These are phyloP conservation scores for Geranium rotundifolium DNA, from an alignment of 345 rosid genomes.

Conservation along the genomic window DNA sequence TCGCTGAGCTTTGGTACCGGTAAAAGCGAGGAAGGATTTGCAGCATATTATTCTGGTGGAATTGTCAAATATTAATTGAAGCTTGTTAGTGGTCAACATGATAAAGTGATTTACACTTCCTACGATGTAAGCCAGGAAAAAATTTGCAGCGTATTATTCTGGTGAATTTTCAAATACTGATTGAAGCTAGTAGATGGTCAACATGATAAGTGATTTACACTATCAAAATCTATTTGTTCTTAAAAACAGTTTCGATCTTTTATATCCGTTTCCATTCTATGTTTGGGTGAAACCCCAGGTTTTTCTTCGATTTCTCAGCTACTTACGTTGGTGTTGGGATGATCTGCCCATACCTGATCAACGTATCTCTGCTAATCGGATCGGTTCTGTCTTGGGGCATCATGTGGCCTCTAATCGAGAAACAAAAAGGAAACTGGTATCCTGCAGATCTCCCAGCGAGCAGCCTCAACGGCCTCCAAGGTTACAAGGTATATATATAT, in stretches of 20 bases:
- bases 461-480: slow-evolving; percentile 15
- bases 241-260: too few species aligned
- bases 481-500: slow-evolving; percentile 9
- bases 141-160: too few species aligned
- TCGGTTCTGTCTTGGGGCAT: slow-evolving; percentile 19
- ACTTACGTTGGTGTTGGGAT: slow-evolving; percentile 14
- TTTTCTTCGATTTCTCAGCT: slow-evolving; percentile 16
- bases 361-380: slow-evolving; percentile 12
- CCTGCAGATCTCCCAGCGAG: slow-evolving; percentile 1
- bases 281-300: slow-evolving; percentile 5
- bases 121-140: too few species aligned
- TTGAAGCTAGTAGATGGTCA: too few species aligned
- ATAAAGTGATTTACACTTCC: too few species aligned
- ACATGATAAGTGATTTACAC: too few species aligned
- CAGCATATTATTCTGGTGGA: not conserved
- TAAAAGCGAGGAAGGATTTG: not conserved
- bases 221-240: too few species aligned
- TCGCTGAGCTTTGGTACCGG: too few species aligned
- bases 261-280: too few species aligned
- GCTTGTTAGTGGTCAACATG: too few species aligned
- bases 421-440: slow-evolving; percentile 11
- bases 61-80: too few species aligned
- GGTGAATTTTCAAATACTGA: too few species aligned
- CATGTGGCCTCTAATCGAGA: slow-evolving; percentile 20
- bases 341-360: slow-evolving; percentile 18